These are phyloP conservation scores for Ligustrum vulgare DNA, from an alignment of 257 asterid species.

Conservation along the genomic window DNA sequence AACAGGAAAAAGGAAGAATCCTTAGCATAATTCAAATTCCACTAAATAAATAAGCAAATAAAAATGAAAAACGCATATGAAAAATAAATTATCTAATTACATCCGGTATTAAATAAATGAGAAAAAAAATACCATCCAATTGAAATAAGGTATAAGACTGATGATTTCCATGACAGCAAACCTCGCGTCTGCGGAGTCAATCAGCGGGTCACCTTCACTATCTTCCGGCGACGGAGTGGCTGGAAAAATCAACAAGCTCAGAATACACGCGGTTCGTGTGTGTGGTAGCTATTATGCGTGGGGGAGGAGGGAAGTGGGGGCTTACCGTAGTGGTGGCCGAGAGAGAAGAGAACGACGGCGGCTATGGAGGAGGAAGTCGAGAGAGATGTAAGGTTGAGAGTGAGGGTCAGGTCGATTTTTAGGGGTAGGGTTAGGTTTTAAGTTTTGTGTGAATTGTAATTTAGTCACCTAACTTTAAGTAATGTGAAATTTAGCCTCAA, in stretches of 20 bases:
- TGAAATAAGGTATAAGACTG: conserved; percentile 91
- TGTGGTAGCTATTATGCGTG: no score
- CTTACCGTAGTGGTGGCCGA: no score
- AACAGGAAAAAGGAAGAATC: neutral
- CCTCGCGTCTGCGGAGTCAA: conserved; percentile 81
- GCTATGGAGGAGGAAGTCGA: no score
- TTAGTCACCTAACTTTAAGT: no score
- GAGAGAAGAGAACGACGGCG: no score
- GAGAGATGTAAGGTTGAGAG: no score
- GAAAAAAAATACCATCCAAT: conserved; percentile 70
- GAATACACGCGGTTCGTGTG: conserved; percentile 54
- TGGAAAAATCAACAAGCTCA: conserved; percentile 73
- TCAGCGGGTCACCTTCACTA: conserved; percentile 58
- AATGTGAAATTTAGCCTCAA: no score
- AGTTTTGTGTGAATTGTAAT: no score
- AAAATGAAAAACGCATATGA: neutral
- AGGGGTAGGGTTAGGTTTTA: no score
- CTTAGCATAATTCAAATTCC: neutral
- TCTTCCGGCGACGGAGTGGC: conserved; percentile 55
- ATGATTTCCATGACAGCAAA: conserved; percentile 96
- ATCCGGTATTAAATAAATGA: neutral
- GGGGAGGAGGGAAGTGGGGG: no score
- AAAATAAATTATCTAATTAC: neutral
- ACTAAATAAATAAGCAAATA: neutral
- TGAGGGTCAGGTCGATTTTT: no score